Conservation (phyloP, 1,284 basidiomycete genomes). For the Melampsora allii-populina region DNA sequence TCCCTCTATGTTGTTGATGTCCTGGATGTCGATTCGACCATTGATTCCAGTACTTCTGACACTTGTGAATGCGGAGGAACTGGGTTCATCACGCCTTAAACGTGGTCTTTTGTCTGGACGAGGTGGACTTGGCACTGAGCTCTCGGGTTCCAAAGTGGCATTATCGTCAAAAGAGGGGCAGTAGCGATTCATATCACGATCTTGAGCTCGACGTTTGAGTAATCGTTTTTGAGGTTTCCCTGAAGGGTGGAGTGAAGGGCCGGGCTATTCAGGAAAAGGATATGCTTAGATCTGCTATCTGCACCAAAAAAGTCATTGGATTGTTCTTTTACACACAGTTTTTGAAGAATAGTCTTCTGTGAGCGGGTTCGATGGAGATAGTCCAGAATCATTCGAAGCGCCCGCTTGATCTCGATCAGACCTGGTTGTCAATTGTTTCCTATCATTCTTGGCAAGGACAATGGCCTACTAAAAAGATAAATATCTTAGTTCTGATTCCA, state of each 20-base stretch:
- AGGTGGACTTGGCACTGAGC: not conserved
- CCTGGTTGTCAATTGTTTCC: no score
- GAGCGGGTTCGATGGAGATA: not conserved
- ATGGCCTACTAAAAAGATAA: constrained; percentile 8
- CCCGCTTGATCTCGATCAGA: no score
- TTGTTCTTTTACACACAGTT: not conserved
- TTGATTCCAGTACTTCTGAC: not conserved
- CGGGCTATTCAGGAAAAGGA: constrained; percentile 1
- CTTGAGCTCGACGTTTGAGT: constrained; percentile 29
- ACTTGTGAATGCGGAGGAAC: no score
- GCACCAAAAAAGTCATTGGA: not conserved
- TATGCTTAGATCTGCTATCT: not conserved
- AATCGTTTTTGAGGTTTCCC: not conserved
- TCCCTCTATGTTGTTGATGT: constrained; percentile 27
- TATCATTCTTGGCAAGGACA: no score
- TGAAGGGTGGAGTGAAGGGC: not conserved
- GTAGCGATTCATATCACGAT: constrained; percentile 2
- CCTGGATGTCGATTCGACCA: constrained; percentile 15
- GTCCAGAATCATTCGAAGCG: not conserved
- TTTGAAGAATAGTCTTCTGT: not conserved
- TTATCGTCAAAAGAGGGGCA: not conserved
- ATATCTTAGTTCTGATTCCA: not conserved
- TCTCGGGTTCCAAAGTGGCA: not conserved
- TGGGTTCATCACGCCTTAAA: constrained; percentile 6
- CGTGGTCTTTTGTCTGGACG: not conserved